Percentiles rank a stretch among this genome's conserved stretches.
These are phyloP conservation scores for Heliosperma pusillum DNA, from an alignment of 148 eudicot genomes.

Conservation along the genomic window DNA sequence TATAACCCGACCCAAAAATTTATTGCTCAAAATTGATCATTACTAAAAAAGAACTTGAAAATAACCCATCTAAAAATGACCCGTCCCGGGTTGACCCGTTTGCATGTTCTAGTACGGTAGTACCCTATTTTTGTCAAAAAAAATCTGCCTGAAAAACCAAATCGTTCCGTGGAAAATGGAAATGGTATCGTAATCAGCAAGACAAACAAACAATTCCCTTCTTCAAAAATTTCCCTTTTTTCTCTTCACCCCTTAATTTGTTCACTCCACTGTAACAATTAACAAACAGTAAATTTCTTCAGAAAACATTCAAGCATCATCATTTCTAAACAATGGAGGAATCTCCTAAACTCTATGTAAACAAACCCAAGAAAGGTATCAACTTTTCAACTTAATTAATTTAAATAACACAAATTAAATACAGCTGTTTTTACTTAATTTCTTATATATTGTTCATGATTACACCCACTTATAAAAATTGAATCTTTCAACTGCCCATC, in stretches of 20 bases:
- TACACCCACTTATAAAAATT: constrained; percentile 17
- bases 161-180: no score
- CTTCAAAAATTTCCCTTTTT: background rate
- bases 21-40: no score
- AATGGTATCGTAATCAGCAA: constrained; percentile 12
- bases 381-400: background rate
- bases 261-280: background rate
- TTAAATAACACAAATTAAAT: no score
- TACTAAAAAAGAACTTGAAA: no score
- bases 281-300: no score
- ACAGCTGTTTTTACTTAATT: background rate
- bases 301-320: background rate
- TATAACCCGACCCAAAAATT: no score
- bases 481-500: constrained; percentile 15
- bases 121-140: no score
- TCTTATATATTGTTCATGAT: constrained; percentile 9
- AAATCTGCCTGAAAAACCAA: no score
- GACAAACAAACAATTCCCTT: background rate
- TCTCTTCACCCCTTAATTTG: background rate
- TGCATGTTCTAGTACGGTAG: no score
- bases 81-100: no score
- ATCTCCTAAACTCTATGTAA: constrained; percentile 33
- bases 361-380: constrained; percentile 52
- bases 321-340: constrained; percentile 29
- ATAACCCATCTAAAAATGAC: no score